A percentile compares a stretch with the other conserved stretches of the same genome.
Conservation (phyloP, 1,139 yeast genomes). For the Hyphopichia burtonii region DNA sequence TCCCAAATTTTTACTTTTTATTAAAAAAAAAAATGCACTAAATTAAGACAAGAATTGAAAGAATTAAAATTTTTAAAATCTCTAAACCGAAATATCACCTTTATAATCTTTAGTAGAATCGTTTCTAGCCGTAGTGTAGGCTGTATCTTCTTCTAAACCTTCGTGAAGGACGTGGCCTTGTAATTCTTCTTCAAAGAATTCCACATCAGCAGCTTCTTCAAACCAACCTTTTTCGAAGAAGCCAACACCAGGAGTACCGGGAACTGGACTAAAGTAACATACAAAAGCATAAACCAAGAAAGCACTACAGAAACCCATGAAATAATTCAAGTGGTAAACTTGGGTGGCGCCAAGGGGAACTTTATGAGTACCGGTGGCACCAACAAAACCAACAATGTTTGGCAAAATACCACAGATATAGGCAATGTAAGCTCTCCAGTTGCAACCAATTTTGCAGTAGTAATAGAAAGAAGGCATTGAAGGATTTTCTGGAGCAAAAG, state of each 20-base stretch:
- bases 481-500: slow-evolving; percentile 33
- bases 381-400: slow-evolving; percentile 85
- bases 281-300: slow-evolving; percentile 48
- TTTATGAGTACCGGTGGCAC: slow-evolving; percentile 60
- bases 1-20: neutral
- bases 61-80: neutral
- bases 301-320: slow-evolving; percentile 69
- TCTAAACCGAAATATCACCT: neutral
- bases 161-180: slow-evolving; percentile 31
- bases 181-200: slow-evolving; percentile 54
- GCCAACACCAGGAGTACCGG: slow-evolving; percentile 53
- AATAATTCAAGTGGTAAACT: slow-evolving; percentile 70
- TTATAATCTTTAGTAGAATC: neutral
- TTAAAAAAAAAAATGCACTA: neutral
- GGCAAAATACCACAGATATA: slow-evolving; percentile 76
- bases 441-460: slow-evolving; percentile 62
- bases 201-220: slow-evolving; percentile 62
- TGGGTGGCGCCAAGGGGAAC: slow-evolving; percentile 82
- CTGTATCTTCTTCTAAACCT: slow-evolving; percentile 15
- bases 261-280: slow-evolving; percentile 56
- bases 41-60: neutral
- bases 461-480: slow-evolving; percentile 45
- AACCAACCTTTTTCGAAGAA: slow-evolving; percentile 61
- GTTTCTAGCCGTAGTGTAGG: slow-evolving; percentile 10
- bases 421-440: slow-evolving; percentile 79